Evolutionary conservation across 257 asterid genomes (phyloP).

Genomic region (Solanum ossicruentum): DNA sequence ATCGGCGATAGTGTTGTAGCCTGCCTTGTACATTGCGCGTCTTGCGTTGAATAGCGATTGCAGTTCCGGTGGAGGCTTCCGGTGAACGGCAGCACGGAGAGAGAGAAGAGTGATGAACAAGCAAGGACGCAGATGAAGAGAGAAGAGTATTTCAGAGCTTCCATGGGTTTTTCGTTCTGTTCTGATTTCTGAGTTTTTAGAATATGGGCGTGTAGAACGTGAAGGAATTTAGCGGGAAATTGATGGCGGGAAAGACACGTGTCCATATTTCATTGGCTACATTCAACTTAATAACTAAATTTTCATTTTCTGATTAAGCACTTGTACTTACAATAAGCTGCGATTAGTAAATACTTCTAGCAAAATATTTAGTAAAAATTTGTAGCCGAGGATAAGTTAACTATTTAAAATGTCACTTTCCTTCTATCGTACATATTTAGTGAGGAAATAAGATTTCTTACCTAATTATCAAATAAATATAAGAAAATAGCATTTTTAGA

Average conservation of each 20-base stretch:
- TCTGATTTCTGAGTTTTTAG: neutral
- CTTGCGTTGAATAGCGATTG: neutral
- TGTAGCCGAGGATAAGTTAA: too few species aligned
- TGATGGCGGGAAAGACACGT: neutral
- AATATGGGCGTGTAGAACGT: neutral
- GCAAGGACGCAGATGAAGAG: neutral
- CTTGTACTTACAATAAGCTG: too few species aligned
- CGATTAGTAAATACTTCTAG: too few species aligned
- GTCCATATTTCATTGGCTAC: neutral
- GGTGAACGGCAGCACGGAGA: neutral
- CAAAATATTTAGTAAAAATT: too few species aligned
- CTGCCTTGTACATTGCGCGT: neutral
- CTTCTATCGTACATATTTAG: too few species aligned
- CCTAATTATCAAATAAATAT: too few species aligned
- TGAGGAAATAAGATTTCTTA: too few species aligned
- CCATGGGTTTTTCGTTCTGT: neutral
- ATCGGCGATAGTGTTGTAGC: neutral
- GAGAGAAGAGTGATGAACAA: neutral
- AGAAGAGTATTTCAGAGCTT: neutral
- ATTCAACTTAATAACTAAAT: too few species aligned
- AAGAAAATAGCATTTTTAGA: too few species aligned
- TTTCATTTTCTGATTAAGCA: too few species aligned
- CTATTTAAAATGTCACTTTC: too few species aligned
- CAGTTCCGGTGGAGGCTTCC: neutral
- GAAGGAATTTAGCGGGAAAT: neutral